Evolutionary conservation across 2,329 filamentous ascomycete species (phyloP), one percentile per base, ranked within the genome.

Genomic region (Teratosphaeria destructans): DNA sequence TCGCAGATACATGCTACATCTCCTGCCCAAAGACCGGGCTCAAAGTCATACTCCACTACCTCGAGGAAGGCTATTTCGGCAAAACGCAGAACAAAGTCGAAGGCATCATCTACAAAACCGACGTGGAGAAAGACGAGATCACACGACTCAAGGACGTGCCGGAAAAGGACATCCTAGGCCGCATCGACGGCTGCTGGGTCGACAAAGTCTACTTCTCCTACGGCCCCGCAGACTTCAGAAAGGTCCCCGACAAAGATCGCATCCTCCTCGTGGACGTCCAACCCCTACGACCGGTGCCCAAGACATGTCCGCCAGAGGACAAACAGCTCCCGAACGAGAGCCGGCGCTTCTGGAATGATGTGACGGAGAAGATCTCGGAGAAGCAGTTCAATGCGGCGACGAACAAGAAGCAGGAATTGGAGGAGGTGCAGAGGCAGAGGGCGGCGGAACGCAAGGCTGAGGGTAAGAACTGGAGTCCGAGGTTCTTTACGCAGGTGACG

Each of bases 11-110:
- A 64, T 94, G 90, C 68, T 95, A 88, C 72, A 82, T 97, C 61
- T 92, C 86, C 47, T 99, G 94, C 75, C 83, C 88, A n/a, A 86
- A 91, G 77, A 96, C 91, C 1, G 88, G 86, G 71, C 83, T 95
- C 65, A 97, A 97, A 77, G 88, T 87, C 19, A 96, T 99, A 63
- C 77, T 99, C 54, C 87, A 95, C 68, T 99, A 99, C 72, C 79
- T 92, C 59, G 93, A 97, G 70, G 93, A 97, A 68, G 91, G 92
- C 56, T 99, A 94, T 92, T 81, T 97, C 34, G 90, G 92, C 54
- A 89, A 90, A 65, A 84, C 90, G 23, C 93, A 95, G 67, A 96
- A 97, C 75, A 91, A 88, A 71, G 87, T 99, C 39, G 85, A 95
- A 62, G 94, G 94, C 19, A 85, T 96, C 58, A 82, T 97, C 59